phyloP scores from a whole-genome alignment of 345 rosid species.

The Gossypium ekmanianum region DNA sequence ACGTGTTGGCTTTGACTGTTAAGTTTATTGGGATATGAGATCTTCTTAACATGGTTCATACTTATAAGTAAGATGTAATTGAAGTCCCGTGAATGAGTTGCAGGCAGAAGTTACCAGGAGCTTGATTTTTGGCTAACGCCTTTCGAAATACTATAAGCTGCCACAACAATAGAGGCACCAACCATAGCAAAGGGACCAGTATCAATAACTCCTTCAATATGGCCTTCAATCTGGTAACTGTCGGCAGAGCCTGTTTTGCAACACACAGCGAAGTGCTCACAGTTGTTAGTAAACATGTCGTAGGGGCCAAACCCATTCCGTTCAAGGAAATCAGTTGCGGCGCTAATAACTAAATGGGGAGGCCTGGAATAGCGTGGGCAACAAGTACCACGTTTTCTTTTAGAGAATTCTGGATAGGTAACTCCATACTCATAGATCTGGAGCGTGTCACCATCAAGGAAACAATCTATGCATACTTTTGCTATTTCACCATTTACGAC shows the following conservation, averaged over 20 bases:
- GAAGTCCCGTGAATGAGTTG: too few relatives aligned
- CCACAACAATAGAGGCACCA: too few relatives aligned
- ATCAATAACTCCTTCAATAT: not conserved
- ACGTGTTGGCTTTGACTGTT: too few relatives aligned
- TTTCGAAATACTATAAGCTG: too few relatives aligned
- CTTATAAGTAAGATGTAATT: too few relatives aligned
- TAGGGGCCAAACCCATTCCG: not conserved
- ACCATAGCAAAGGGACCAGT: too few relatives aligned
- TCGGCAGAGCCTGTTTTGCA: not conserved
- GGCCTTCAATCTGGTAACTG: not conserved
- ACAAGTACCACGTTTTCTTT: conserved; percentile 47
- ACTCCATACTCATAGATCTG: not conserved
- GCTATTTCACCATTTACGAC: not conserved
- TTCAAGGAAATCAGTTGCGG: not conserved
- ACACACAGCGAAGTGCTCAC: not conserved
- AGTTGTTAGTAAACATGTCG: not conserved
- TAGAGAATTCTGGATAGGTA: rapidly evolving
- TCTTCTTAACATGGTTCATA: too few relatives aligned
- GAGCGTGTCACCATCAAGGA: not conserved
- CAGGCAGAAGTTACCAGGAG: too few relatives aligned
- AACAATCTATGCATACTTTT: not conserved
- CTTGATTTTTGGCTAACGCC: too few relatives aligned
- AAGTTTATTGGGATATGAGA: too few relatives aligned
- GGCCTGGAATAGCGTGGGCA: conserved; percentile 53
- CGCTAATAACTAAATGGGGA: not conserved